phyloP scores from a whole-genome alignment of 257 asterid genomes.

The Henckelia pumila region DNA sequence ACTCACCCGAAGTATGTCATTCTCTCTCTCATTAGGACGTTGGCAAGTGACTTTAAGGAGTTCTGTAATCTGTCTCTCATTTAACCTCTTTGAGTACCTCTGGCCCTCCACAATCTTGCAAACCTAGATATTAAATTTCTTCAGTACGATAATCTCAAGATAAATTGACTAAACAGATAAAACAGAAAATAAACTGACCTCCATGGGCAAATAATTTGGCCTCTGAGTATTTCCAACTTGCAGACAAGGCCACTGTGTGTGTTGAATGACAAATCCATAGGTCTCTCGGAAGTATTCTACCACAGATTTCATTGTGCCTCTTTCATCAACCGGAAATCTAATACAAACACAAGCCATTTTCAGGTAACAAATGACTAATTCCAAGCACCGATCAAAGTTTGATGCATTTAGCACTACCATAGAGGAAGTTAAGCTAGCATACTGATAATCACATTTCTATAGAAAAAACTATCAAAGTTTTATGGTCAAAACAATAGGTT shows the following conservation, averaged over 20 bases:
- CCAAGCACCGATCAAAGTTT: background rate
- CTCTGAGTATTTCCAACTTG: conserved; percentile 92
- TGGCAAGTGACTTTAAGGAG: conserved; percentile 94
- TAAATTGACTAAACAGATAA: background rate
- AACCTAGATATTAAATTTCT: conserved; percentile 42
- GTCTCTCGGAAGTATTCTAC: conserved; percentile 85
- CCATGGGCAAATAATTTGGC: conserved; percentile 93
- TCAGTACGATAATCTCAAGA: background rate
- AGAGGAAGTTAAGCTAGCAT: background rate
- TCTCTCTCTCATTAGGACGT: conserved; percentile 83
- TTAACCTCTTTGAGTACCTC: conserved; percentile 85
- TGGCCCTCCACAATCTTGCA: conserved; percentile 96
- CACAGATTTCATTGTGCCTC: conserved; percentile 84
- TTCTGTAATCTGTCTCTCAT: conserved; percentile 90
- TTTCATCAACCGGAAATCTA: conserved; percentile 89
- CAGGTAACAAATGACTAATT: conserved; percentile 11
- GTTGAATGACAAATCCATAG: conserved; percentile 70
- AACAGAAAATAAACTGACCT: conserved; percentile 43
- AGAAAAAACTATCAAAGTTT: background rate
- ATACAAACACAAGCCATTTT: conserved; percentile 19
- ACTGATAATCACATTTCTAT: background rate
- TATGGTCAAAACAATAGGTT: background rate
- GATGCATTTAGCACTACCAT: background rate
- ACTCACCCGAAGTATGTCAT: conserved; percentile 67
- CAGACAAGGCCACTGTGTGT: conserved; percentile 80